Evolutionary conservation across 1,284 basidiomycete species (phyloP).

Genomic region (Naganishia cerealis): DNA sequence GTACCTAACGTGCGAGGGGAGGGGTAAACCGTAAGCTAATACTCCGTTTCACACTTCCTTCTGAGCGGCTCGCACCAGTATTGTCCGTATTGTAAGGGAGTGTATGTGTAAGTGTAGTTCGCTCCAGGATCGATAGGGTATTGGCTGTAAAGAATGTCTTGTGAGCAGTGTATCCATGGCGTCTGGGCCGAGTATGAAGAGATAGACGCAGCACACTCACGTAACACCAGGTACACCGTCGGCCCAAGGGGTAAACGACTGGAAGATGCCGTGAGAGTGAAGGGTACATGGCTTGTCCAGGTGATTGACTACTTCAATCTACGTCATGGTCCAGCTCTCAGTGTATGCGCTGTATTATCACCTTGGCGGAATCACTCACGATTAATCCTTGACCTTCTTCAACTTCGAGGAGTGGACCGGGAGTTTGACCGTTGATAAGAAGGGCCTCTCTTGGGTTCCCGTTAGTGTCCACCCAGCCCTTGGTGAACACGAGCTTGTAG

Average conservation of each 20-base stretch:
- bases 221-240: constrained; percentile 31
- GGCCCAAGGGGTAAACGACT: constrained; percentile 27
- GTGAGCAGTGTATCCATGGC: background rate
- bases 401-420: constrained; percentile 29
- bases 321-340: background rate
- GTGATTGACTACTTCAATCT: constrained; percentile 27
- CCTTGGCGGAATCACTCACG: constrained; percentile 2
- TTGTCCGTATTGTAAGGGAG: constrained; percentile 29
- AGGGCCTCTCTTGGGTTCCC: constrained; percentile 29
- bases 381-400: constrained; percentile 28
- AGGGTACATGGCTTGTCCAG: constrained; percentile 24
- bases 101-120: constrained; percentile 27
- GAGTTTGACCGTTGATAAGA: constrained; percentile 32
- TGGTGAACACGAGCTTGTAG: constrained; percentile 21
- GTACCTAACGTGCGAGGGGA: constrained; percentile 12
- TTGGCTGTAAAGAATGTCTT: constrained; percentile 8
- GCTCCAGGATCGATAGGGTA: constrained; percentile 30
- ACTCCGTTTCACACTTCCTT: too few species aligned
- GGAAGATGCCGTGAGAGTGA: constrained; percentile 30
- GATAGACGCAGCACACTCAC: constrained; percentile 2
- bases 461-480: constrained; percentile 26
- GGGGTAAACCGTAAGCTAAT: background rate
- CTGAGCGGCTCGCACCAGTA: constrained; percentile 20
- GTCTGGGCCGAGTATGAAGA: background rate
- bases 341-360: background rate